Conservation (phyloP, 352 stramenopile species). For the Sclerospora graminicola region DNA sequence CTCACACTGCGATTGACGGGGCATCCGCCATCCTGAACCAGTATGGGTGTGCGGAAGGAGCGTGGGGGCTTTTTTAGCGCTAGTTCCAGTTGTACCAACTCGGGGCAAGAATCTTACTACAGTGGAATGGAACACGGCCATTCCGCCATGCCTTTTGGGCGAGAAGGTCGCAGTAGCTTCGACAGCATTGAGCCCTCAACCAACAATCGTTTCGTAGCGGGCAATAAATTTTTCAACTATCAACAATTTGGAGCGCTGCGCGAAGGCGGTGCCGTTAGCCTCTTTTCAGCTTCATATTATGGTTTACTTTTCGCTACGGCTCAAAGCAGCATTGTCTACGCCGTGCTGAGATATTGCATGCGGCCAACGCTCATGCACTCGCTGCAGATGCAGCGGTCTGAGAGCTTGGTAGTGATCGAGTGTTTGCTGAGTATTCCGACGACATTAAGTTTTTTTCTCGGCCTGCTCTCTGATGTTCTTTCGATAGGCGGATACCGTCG, state of each 20-base stretch:
- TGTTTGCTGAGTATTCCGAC: conserved; percentile 81
- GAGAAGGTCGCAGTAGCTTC: conserved; percentile 15
- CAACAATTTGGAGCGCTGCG: conserved; percentile 60
- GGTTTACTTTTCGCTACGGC: conserved; percentile 45
- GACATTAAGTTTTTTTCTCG: conserved; percentile 79
- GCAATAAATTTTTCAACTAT: conserved; percentile 69
- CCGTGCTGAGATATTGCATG: conserved; percentile 55
- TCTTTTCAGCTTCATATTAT: conserved; percentile 52
- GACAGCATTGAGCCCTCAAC: conserved; percentile 22
- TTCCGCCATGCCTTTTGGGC: conserved; percentile 16
- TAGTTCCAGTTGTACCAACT: conserved; percentile 24
- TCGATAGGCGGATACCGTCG: conserved; percentile 79
- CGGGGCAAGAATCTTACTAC: conserved; percentile 10
- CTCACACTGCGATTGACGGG: background rate
- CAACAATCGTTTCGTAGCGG: conserved; percentile 44
- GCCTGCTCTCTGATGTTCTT: conserved; percentile 78
- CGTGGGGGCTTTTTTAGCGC: too few species aligned
- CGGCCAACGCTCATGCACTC: conserved; percentile 60
- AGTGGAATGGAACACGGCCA: conserved; percentile 13
- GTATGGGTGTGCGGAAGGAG: background rate
- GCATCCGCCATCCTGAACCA: background rate
- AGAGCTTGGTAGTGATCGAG: conserved; percentile 50
- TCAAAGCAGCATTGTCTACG: conserved; percentile 47
- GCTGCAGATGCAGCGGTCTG: conserved; percentile 35
- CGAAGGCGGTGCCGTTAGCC: conserved; percentile 39